These are phyloP conservation scores for Curvularia sp. DNA, from an alignment of 2,329 filamentous ascomycete species.

Conservation along the genomic window DNA sequence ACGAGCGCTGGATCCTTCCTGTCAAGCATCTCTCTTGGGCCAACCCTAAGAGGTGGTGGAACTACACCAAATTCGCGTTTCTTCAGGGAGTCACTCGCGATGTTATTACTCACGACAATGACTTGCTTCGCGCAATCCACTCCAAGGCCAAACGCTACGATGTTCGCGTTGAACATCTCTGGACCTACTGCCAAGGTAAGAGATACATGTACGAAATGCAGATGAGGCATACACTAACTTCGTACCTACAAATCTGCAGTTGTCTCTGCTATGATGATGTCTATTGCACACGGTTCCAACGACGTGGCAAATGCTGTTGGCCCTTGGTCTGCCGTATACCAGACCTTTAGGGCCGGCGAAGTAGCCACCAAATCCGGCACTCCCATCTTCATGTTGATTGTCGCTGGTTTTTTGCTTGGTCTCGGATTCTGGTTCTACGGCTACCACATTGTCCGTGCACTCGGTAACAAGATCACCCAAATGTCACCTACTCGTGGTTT, in stretches of 20 bases:
- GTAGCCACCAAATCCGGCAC: conserved; percentile 58
- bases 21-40: conserved; percentile 40
- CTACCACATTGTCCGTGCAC: conserved; percentile 68
- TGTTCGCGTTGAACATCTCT: conserved; percentile 57
- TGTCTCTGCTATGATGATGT: conserved; percentile 70
- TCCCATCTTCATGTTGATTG: conserved; percentile 66
- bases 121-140: conserved; percentile 50
- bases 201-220: no score
- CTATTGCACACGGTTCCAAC: conserved; percentile 74
- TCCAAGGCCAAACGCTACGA: conserved; percentile 55
- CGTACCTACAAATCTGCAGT: no score
- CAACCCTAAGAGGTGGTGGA: conserved; percentile 44
- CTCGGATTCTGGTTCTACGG: conserved; percentile 68
- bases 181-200: conserved; percentile 54
- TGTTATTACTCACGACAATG: conserved; percentile 51
- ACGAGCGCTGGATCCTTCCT: conserved; percentile 46
- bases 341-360: conserved; percentile 62
- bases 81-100: conserved; percentile 55
- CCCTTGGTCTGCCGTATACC: conserved; percentile 68
- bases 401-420: conserved; percentile 61
- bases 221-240: no score
- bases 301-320: conserved; percentile 64
- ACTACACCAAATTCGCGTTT: conserved; percentile 54
- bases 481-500: conserved; percentile 65
- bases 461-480: conserved; percentile 67